A percentile compares a stretch with the other conserved stretches of the same genome.
These are phyloP conservation scores for Monilinia laxa DNA, from an alignment of 2,329 filamentous ascomycete species.

Conservation along the genomic window DNA sequence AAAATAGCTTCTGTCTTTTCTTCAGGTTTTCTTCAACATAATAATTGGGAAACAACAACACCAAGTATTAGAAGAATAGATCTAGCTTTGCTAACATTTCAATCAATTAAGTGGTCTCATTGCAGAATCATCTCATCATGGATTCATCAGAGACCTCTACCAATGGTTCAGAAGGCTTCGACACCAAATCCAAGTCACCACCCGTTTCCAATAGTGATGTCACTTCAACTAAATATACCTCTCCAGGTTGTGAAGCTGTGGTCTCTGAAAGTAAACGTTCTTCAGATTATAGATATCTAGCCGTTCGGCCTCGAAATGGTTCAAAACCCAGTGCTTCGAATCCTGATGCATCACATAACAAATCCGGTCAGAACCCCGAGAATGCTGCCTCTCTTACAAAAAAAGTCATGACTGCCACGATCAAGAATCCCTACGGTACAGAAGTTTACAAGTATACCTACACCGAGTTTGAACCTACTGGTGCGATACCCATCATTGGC, in stretches of 20 bases:
- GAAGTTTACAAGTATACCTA: background rate
- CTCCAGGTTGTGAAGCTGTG: background rate
- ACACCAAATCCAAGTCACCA: background rate
- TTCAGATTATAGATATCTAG: background rate
- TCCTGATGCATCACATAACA: background rate
- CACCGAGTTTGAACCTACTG: background rate
- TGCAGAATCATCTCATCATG: constrained; percentile 2
- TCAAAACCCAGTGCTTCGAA: background rate
- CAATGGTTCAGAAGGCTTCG: background rate
- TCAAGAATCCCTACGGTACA: background rate
- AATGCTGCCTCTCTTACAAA: background rate
- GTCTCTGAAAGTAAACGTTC: background rate
- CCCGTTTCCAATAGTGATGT: background rate
- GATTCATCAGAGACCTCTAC: no score
- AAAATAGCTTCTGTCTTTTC: background rate
- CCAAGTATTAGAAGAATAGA: background rate
- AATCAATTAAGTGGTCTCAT: background rate
- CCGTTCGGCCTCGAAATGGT: background rate
- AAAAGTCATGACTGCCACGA: background rate
- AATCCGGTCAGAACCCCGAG: background rate
- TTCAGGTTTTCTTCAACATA: background rate
- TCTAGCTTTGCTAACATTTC: background rate
- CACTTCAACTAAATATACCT: background rate
- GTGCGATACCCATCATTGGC: constrained; percentile 1
- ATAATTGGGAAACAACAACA: background rate